Conservation (phyloP, 257 asterid genomes). For the Prunella vulgaris region DNA sequence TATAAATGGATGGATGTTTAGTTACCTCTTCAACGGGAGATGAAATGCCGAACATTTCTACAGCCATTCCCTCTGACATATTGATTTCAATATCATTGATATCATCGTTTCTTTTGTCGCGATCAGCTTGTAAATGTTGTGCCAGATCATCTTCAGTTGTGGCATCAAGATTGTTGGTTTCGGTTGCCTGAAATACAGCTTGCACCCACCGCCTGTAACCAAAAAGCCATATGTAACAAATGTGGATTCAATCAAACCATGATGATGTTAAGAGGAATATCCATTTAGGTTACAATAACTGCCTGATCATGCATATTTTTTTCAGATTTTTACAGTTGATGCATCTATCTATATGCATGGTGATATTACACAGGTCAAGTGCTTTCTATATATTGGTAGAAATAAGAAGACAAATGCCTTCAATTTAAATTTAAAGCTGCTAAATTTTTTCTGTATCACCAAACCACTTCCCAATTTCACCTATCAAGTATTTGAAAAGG, state of each 20-base stretch:
- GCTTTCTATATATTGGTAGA: not conserved
- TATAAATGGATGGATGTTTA: constrained; percentile 1
- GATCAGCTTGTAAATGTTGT: constrained; percentile 14
- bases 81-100: constrained; percentile 46
- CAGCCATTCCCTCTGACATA: constrained; percentile 75
- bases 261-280: not conserved
- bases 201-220: constrained; percentile 92
- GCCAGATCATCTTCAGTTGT: constrained; percentile 20
- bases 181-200: constrained; percentile 61
- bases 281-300: not conserved
- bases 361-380: not conserved
- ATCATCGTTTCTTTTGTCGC: constrained; percentile 25
- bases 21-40: constrained; percentile 71
- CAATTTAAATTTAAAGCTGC: not conserved
- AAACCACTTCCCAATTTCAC: not conserved
- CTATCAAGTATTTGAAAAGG: not conserved
- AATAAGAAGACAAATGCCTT: not conserved
- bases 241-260: not conserved
- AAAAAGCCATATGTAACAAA: not conserved
- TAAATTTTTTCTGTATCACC: not conserved
- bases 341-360: not conserved
- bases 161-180: constrained; percentile 13
- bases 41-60: constrained; percentile 63
- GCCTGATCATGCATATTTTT: not conserved
- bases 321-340: not conserved